These are phyloP conservation scores for Boletus rubropictus DNA, from an alignment of 768 basidiomycete genomes.

Conservation along the genomic window DNA sequence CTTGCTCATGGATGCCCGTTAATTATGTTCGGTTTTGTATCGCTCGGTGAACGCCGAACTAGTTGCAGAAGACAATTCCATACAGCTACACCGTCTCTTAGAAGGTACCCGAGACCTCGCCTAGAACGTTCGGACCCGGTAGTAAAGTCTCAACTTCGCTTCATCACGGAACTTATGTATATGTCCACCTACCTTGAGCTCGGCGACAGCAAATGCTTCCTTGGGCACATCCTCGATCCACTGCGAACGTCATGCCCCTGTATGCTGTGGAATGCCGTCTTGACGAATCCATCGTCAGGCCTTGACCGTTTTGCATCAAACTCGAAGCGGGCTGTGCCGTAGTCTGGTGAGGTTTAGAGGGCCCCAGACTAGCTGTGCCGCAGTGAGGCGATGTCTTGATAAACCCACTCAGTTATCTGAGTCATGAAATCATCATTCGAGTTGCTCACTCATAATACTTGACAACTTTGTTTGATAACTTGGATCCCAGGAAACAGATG, in stretches of 20 bases:
- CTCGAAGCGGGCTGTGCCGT: no score
- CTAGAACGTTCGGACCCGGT: constrained; percentile 32
- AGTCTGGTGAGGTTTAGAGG: no score
- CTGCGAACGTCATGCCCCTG: constrained; percentile 28
- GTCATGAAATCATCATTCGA: neutral
- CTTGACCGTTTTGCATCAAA: no score
- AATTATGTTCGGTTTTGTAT: no score
- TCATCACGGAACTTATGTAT: constrained; percentile 21
- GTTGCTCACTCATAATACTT: constrained; percentile 32
- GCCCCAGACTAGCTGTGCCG: no score
- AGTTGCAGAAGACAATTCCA: no score
- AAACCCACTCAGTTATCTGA: constrained; percentile 6
- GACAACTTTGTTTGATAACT: no score
- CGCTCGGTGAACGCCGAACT: no score
- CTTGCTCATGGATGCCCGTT: no score
- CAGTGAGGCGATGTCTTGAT: no score
- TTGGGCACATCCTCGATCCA: constrained; percentile 26
- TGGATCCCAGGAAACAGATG: no score
- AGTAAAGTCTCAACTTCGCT: no score
- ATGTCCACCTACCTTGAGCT: constrained; percentile 19
- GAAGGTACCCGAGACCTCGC: constrained; percentile 10
- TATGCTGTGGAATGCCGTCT: constrained; percentile 19
- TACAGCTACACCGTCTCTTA: constrained; percentile 1
- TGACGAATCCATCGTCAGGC: constrained; percentile 49
- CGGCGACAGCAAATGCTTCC: constrained; percentile 25